A percentile compares a stretch with the other conserved stretches of the same genome.
Conservation (phyloP, 164 flowering plant genomes). For the Macadamia integrifolia region DNA sequence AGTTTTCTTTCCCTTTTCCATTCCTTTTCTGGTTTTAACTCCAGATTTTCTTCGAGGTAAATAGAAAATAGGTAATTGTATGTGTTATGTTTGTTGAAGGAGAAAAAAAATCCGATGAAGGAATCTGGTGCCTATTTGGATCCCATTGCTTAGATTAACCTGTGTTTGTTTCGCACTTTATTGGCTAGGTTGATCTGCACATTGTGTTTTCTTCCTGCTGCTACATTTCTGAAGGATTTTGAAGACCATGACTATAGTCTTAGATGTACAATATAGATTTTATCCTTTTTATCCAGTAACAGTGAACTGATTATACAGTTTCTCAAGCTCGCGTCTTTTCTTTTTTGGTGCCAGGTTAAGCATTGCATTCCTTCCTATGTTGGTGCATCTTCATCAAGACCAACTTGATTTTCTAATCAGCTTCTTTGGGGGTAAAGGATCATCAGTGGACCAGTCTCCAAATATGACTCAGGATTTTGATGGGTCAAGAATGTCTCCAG, state of each 20-base stretch:
- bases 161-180: too few relatives aligned
- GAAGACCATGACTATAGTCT: too few relatives aligned
- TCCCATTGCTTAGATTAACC: too few relatives aligned
- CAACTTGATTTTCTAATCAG: slow-evolving; percentile 87
- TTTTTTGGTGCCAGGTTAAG: slow-evolving; percentile 47
- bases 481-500: slow-evolving; percentile 25
- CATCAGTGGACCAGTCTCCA: slow-evolving; percentile 32
- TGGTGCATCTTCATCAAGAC: slow-evolving; percentile 87
- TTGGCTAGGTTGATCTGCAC: too few relatives aligned
- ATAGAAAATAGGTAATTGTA: too few relatives aligned
- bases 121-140: too few relatives aligned
- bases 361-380: slow-evolving; percentile 67
- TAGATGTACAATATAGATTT: background rate
- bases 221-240: background rate
- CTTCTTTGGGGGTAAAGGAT: slow-evolving; percentile 52
- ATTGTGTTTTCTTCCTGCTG: too few relatives aligned
- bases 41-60: too few relatives aligned
- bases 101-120: too few relatives aligned
- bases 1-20: too few relatives aligned
- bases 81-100: too few relatives aligned
- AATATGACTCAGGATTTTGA: slow-evolving; percentile 27
- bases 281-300: background rate
- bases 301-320: background rate
- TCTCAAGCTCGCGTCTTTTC: background rate
- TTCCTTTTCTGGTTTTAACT: too few relatives aligned